Evolutionary conservation across 2,329 filamentous ascomycete species (phyloP).

Genomic region (Colletotrichum sp.): DNA sequence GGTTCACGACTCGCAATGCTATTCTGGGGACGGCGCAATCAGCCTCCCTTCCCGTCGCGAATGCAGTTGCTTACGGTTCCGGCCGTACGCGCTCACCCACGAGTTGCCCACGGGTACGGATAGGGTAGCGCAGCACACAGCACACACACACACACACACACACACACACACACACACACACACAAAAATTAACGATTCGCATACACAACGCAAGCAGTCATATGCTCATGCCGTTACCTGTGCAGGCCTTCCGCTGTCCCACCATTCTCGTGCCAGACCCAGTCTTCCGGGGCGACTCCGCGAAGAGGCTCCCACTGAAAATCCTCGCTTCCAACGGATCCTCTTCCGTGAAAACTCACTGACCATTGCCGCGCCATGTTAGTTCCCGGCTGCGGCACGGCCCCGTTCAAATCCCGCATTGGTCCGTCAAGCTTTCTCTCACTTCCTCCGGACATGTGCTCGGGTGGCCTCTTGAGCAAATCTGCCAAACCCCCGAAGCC

Average conservation of each 20-base stretch:
- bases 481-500: neutral
- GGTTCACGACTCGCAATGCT: neutral
- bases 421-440: neutral
- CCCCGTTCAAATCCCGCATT: constrained; percentile 10
- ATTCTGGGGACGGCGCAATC: neutral
- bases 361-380: constrained; percentile 1
- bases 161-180: neutral
- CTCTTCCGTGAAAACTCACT: neutral
- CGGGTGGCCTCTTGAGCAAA: neutral
- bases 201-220: constrained; percentile 12
- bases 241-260: neutral
- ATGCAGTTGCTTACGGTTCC: neutral
- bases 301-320: neutral
- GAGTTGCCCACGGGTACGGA: neutral
- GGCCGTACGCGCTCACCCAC: neutral
- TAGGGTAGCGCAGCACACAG: neutral
- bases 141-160: neutral
- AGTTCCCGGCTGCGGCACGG: constrained; percentile 9
- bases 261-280: constrained; percentile 2
- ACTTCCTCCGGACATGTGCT: neutral
- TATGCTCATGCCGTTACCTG: neutral
- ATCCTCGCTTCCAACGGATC: neutral
- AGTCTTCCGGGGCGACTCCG: constrained; percentile 10
- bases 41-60: neutral
- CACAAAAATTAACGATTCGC: neutral